Percentiles rank a stretch among this genome's conserved stretches.
Conservation (phyloP, 306 rosid genomes). For the Vigna trinervia region DNA sequence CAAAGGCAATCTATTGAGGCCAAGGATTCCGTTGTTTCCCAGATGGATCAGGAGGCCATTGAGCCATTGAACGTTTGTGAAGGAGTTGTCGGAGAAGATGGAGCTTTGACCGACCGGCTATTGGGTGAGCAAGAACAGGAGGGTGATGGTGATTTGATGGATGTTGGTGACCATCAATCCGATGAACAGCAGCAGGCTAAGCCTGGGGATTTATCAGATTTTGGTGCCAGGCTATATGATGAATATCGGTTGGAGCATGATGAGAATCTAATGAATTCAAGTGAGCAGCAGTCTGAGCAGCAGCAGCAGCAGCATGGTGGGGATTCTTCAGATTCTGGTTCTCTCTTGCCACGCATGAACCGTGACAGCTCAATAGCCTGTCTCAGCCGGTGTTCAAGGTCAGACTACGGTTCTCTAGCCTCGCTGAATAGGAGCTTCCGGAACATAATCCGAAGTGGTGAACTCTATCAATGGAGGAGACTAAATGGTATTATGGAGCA, state of each 20-base stretch:
- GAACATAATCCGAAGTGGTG: slow-evolving; percentile 69
- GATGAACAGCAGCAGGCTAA: slow-evolving; percentile 15
- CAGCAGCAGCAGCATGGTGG: slow-evolving; percentile 41
- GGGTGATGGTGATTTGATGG: slow-evolving; percentile 30
- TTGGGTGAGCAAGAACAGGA: slow-evolving; percentile 15
- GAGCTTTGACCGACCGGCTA: slow-evolving; percentile 28
- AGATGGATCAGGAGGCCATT: slow-evolving; percentile 48
- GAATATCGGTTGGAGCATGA: slow-evolving; percentile 24
- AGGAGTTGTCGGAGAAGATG: slow-evolving; percentile 23
- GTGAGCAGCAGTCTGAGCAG: slow-evolving; percentile 48
- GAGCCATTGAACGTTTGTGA: slow-evolving; percentile 19
- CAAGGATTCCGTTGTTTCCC: slow-evolving; percentile 39
- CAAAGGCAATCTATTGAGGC: slow-evolving; percentile 24
- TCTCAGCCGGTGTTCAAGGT: slow-evolving; percentile 83
- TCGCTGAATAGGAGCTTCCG: slow-evolving; percentile 71
- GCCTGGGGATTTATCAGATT: slow-evolving; percentile 18
- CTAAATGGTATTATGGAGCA: slow-evolving; percentile 73
- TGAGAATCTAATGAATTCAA: slow-evolving; percentile 10
- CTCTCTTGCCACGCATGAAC: slow-evolving; percentile 65
- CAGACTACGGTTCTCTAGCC: slow-evolving; percentile 81
- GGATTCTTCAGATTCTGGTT: slow-evolving; percentile 65
- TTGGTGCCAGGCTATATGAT: slow-evolving; percentile 22
- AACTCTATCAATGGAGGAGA: slow-evolving; percentile 80
- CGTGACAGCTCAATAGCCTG: slow-evolving; percentile 81
- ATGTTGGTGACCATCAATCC: slow-evolving; percentile 18